A percentile compares a stretch with the other conserved stretches of the same genome.
These are phyloP conservation scores for Mucor mucedo DNA, from an alignment of 371 early-diverging fungal genomes.

Conservation along the genomic window DNA sequence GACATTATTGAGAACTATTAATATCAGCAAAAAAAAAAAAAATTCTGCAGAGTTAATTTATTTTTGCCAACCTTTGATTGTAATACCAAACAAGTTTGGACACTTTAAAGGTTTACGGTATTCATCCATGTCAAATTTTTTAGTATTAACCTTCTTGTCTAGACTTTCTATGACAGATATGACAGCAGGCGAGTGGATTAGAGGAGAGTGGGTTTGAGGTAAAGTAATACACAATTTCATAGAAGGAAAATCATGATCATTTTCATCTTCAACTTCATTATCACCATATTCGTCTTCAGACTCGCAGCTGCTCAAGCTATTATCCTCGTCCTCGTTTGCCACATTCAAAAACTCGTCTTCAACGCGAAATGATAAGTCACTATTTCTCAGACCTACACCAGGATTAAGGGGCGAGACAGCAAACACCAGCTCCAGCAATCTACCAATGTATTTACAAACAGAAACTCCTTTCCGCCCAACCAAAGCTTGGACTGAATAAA, in stretches of 20 bases:
- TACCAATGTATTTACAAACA: conserved; percentile 50
- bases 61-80: neutral
- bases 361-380: conserved; percentile 35
- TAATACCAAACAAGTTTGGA: conserved; percentile 29
- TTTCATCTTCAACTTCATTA: conserved; percentile 6
- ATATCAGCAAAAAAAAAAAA: too few species aligned
- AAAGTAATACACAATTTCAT: conserved; percentile 26
- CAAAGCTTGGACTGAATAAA: conserved; percentile 41
- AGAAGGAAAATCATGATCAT: conserved; percentile 21
- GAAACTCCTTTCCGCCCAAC: conserved; percentile 47
- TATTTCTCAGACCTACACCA: conserved; percentile 39
- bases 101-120: conserved; percentile 28
- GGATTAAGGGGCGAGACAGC: conserved; percentile 49
- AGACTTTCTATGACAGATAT: conserved; percentile 40
- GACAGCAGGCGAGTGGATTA: conserved; percentile 34
- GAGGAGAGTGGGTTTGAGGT: conserved; percentile 17
- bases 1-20: too few species aligned
- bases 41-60: too few species aligned
- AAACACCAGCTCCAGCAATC: conserved; percentile 52
- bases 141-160: conserved; percentile 32
- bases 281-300: conserved; percentile 14
- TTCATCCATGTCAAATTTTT: conserved; percentile 37
- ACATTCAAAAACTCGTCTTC: neutral
- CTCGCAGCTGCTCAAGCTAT: conserved; percentile 14
- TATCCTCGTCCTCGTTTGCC: neutral